These are phyloP conservation scores for Tulasnella sp. DNA, from an alignment of 768 basidiomycete species.

Conservation along the genomic window DNA sequence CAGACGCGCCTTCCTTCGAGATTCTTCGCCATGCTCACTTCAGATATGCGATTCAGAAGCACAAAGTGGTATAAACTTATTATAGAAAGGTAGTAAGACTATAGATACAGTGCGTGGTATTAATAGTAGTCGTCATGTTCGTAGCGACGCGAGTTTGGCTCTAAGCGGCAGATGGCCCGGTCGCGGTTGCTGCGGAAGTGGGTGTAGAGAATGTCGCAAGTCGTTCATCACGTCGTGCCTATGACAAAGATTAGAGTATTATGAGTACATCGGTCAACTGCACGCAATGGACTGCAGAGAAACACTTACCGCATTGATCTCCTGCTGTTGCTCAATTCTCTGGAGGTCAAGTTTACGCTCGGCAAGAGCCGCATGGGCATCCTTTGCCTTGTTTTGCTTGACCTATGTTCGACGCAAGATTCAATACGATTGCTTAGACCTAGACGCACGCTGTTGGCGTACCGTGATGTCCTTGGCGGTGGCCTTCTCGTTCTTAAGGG, in stretches of 20 bases:
- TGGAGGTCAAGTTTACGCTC: background rate
- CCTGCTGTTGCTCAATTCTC: constrained; percentile 1
- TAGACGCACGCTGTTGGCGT: background rate
- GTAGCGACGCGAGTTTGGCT: background rate
- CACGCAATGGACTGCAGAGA: background rate
- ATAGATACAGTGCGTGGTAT: background rate
- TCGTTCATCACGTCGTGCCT: background rate
- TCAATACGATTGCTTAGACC: background rate
- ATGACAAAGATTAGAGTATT: background rate
- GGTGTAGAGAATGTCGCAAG: background rate
- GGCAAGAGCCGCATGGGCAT: background rate
- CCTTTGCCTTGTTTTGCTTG: background rate
- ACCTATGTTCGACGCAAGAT: background rate
- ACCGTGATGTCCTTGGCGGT: background rate
- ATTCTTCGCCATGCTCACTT: too few relatives aligned
- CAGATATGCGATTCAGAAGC: too few relatives aligned
- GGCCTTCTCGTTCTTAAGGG: background rate
- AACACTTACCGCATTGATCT: background rate
- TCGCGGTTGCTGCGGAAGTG: background rate
- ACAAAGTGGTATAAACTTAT: too few relatives aligned
- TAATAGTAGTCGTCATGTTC: background rate
- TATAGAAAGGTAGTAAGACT: background rate
- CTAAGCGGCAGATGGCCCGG: background rate
- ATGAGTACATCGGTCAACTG: background rate
- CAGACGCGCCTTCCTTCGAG: too few relatives aligned